Evolutionary conservation across 2,329 filamentous ascomycete species (phyloP).

Genomic region (Phyllosticta citribraziliensis): DNA sequence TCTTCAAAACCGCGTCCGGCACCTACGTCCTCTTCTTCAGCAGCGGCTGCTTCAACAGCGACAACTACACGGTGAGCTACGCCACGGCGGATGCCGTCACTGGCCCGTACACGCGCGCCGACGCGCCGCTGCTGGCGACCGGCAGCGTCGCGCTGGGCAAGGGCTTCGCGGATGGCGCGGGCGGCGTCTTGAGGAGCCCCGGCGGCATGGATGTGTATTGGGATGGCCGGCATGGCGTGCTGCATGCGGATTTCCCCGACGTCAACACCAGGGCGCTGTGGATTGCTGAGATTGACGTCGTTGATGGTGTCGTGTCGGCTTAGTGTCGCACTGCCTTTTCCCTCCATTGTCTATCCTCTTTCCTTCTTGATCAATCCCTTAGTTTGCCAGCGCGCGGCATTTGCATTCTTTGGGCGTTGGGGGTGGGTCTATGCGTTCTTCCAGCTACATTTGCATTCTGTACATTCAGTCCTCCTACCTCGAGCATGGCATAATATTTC

Average conservation of each 20-base stretch:
- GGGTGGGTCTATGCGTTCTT: too few species aligned
- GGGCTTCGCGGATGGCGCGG: not conserved
- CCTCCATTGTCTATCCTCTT: too few species aligned
- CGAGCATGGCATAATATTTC: too few species aligned
- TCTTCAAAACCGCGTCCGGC: conserved; percentile 38
- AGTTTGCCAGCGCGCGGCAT: too few species aligned
- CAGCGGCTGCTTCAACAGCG: conserved; percentile 47
- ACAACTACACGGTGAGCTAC: conserved; percentile 50
- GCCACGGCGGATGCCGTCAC: conserved; percentile 35
- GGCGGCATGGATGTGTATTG: conserved; percentile 5
- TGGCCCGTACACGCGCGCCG: conserved; percentile 14
- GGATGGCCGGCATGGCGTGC: conserved; percentile 1
- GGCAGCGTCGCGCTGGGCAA: not conserved
- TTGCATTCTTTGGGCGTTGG: too few species aligned
- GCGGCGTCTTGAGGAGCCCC: not conserved
- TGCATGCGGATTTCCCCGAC: not conserved
- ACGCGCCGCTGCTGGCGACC: conserved; percentile 1
- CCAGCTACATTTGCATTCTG: too few species aligned
- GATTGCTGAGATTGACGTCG: not conserved
- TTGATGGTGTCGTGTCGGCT: not conserved
- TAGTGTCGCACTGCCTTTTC: not conserved
- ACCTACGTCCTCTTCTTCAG: conserved; percentile 55
- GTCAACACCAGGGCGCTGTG: not conserved
- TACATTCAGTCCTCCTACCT: too few species aligned
- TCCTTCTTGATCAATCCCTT: too few species aligned